Evolutionary conservation across 495 filamentous ascomycete species (phyloP), one percentile per base, ranked within the genome.

Genomic region (Penicillium fimorum): DNA sequence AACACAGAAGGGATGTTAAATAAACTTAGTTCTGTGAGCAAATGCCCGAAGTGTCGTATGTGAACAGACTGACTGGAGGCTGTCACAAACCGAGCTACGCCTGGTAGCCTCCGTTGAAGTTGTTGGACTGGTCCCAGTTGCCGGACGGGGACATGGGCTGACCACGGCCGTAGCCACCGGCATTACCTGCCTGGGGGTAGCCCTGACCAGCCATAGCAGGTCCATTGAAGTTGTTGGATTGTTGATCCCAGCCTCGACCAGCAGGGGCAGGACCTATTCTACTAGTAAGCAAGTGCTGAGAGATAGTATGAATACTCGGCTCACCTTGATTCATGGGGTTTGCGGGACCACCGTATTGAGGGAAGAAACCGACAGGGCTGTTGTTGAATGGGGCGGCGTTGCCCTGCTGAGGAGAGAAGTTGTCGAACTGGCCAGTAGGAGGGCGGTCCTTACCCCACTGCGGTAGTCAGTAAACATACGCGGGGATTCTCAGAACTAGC

Each of bases 361-460:
- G 95, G 73, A 96, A 98, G 78, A 89, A 97, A 20, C 89, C 84
- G 37, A 82, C 84, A 9, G 90, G 90, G 60, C 86, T 89, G 64
- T 86, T 84, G 49, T 57, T 87, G 87, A 77, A 85, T 81, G 49
- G 33, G 18, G 66, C 74, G 65, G 79, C 84, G 78, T 57, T 85
- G 46, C 57, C 73, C 65, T 73, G 75, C 62, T 67, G 90, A 58
- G 89, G 85, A 59, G 91, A 91, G 71, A 90, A 93, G 56, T 86
- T 90, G 59, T 91, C 87, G 62, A 88, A 85, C 65, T 92, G 84
- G 51, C 87, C 87, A 60, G 86, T 91, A 17, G 95, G 92, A 35
- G 91, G 91, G 70, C 95, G 94, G 75, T 98, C 94, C 77, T 98
- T 98, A 73, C 94, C 94, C 94, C 94, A 98, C 93, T 97, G 66